Percentiles rank a stretch among this genome's conserved stretches.
These are phyloP conservation scores for Lactarius akahatsu DNA, from an alignment of 768 basidiomycete species.

Conservation along the genomic window DNA sequence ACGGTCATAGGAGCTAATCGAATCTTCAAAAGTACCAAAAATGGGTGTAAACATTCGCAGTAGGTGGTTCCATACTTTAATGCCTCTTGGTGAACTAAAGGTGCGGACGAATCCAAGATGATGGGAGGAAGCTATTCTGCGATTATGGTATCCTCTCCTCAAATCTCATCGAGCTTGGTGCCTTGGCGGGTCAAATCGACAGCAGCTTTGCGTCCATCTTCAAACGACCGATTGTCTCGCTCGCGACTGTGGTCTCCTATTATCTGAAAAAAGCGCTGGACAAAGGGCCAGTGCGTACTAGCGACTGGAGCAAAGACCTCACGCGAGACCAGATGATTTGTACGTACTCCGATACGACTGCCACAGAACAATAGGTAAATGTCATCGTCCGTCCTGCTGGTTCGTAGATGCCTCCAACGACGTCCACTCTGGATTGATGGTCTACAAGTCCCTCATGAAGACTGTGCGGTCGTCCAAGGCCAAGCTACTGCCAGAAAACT, in stretches of 20 bases:
- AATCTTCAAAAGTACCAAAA: constrained; percentile 42
- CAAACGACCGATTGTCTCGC: constrained; percentile 43
- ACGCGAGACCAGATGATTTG: constrained; percentile 42
- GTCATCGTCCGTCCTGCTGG: neutral
- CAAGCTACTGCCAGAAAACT: constrained; percentile 29
- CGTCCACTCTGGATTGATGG: constrained; percentile 46
- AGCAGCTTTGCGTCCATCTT: constrained; percentile 36
- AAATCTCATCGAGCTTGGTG: constrained; percentile 48
- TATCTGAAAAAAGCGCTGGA: constrained; percentile 42
- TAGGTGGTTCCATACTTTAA: constrained; percentile 32
- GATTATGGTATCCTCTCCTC: constrained; percentile 46
- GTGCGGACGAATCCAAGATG: constrained; percentile 36
- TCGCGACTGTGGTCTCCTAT: constrained; percentile 44
- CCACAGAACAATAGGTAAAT: neutral
- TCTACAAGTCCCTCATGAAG: constrained; percentile 41
- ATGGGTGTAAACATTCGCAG: constrained; percentile 50
- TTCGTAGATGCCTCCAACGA: constrained; percentile 52
- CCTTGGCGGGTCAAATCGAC: constrained; percentile 44
- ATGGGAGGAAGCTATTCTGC: constrained; percentile 48
- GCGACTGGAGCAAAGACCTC: constrained; percentile 47
- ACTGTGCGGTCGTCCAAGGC: constrained; percentile 35
- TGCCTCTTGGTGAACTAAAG: neutral
- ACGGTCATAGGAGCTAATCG: constrained; percentile 44
- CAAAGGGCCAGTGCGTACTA: constrained; percentile 48
- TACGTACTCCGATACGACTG: constrained; percentile 24